phyloP scores from a whole-genome alignment of 139 green algal genomes.

The Chlorella vulgaris region DNA sequence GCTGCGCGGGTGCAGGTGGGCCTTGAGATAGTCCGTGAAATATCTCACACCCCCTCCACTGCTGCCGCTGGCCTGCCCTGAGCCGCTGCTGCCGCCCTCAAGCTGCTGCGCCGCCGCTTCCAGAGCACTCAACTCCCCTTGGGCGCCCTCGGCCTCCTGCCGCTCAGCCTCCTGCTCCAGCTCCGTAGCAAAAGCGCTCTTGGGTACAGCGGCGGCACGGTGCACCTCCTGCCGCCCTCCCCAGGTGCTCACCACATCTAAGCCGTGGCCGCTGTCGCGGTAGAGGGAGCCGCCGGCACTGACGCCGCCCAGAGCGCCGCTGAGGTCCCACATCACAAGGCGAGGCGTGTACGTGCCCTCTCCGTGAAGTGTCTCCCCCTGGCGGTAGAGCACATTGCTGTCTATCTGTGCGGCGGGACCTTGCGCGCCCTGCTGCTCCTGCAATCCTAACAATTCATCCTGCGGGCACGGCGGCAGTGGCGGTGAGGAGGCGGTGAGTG shows the following conservation, averaged over 20 bases:
- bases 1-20: constrained; percentile 51
- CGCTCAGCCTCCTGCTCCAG: constrained; percentile 49
- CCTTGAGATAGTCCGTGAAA: constrained; percentile 82
- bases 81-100: background rate
- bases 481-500: no score
- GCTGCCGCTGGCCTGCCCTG: background rate
- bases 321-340: constrained; percentile 67
- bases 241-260: constrained; percentile 45
- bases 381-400: constrained; percentile 52
- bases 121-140: constrained; percentile 20
- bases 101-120: constrained; percentile 53
- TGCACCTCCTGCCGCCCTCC: constrained; percentile 57
- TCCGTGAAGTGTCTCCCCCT: constrained; percentile 37
- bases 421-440: constrained; percentile 38
- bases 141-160: background rate
- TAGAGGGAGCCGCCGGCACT: constrained; percentile 13
- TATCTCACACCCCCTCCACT: constrained; percentile 33
- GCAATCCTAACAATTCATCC: constrained; percentile 71
- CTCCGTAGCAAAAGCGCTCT: constrained; percentile 52
- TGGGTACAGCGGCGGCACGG: constrained; percentile 18
- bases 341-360: constrained; percentile 60
- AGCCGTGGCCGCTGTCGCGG: background rate
- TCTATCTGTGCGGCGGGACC: constrained; percentile 48
- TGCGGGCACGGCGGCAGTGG: no score
- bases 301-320: constrained; percentile 62